Evolutionary conservation across 2,329 filamentous ascomycete species (phyloP), one percentile per base, ranked within the genome.

Genomic region (Aureobasidium pullulans): DNA sequence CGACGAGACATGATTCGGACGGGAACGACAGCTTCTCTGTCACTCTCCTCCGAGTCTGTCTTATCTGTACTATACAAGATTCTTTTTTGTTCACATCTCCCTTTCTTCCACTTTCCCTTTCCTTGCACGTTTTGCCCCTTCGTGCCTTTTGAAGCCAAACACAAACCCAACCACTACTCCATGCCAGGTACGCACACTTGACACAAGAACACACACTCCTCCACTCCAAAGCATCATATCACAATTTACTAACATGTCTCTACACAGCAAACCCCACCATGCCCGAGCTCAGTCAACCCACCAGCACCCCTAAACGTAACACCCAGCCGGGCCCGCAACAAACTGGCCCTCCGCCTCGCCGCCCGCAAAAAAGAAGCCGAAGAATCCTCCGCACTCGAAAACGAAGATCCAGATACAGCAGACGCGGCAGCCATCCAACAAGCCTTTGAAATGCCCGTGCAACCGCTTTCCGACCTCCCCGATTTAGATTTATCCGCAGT

Each of bases 291-390:
- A 16, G 28, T 34, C 23, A 52, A 32, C n/a, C 48, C 52, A 15
- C 60, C 44, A 4, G 86, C 89, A 34, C 90, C 91, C 11, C 79
- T 96, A 68, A 94, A 93, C 71, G 85, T 93, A 37, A 86, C 89
- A 44, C 92, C 93, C 2, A 95, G 90, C 7, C 85, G 93, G 56
- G 93, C 93, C 7, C 85, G 93, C 53, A 81, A 90, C 59, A 90
- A 96, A 72, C 82, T 97, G n/a, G 92, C 91, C n/a, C 89, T 89
- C 11, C 85, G 92, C 11, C 80, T 97, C 13, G 77, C 77, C 2
- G 72, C 68, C 84, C 89, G 72, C 43, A 75, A 76, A 50, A 64
- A 66, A 36, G 63, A 65, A 39, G 62, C 63, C 16, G 60, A 62
- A 48, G 62, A 64, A 7, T 67, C 70, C 23, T 67, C 69, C 5